These are phyloP conservation scores for Colletotrichum costaricense DNA, from an alignment of 2,329 filamentous ascomycete genomes.

Conservation along the genomic window DNA sequence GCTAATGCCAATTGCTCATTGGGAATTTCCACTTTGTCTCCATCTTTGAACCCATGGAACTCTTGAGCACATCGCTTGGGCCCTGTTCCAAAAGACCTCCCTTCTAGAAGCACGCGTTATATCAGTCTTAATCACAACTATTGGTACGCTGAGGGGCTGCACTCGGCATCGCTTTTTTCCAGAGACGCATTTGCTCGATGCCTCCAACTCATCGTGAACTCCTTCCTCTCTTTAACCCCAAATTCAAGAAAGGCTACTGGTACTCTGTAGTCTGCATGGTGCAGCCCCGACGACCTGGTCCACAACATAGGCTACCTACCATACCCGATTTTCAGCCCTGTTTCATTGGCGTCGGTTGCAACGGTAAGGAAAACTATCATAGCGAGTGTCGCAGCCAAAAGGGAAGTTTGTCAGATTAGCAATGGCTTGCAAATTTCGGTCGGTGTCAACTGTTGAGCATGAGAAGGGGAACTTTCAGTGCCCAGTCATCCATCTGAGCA, in stretches of 20 bases:
- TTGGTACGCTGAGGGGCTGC: no score
- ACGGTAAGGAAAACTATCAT: background rate
- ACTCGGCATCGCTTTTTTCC: no score
- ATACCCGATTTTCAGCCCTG: background rate
- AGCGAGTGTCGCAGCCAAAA: no score
- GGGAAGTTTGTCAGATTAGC: background rate
- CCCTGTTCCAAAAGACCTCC: background rate
- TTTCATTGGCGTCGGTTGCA: background rate
- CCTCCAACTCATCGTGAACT: background rate
- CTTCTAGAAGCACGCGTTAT: background rate
- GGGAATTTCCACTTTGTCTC: background rate
- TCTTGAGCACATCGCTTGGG: background rate
- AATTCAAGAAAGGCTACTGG: background rate
- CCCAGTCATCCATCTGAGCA: background rate
- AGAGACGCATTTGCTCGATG: background rate
- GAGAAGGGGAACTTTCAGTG: no score
- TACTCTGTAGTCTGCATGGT: background rate
- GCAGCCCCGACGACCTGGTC: background rate
- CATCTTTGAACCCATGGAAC: background rate
- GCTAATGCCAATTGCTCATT: slow-evolving; percentile 13
- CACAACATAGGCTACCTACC: background rate
- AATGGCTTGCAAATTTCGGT: background rate
- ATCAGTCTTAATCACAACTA: rapidly evolving
- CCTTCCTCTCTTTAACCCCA: background rate
- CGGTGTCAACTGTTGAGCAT: background rate